These are phyloP conservation scores for Lunularia cruciata DNA, from an alignment of 225 moss, liverwort and hornwort species.

Conservation along the genomic window DNA sequence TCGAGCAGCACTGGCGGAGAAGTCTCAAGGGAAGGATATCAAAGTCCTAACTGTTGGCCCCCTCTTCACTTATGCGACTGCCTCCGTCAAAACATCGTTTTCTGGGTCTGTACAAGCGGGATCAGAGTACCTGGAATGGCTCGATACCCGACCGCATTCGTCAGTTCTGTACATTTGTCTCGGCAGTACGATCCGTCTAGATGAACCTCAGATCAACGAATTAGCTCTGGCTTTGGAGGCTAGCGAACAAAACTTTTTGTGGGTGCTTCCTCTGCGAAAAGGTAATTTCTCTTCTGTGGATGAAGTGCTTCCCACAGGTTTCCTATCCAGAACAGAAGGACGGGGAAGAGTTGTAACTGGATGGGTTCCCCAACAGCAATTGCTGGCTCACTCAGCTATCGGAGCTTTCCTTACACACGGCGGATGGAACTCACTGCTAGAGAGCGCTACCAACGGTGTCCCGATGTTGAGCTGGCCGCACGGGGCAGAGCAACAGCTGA, in stretches of 20 bases:
- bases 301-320: conserved; percentile 23
- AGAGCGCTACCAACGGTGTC: conserved; percentile 28
- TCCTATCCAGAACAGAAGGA: conserved; percentile 26
- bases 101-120: not conserved
- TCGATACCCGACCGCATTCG: not conserved
- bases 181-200: not conserved
- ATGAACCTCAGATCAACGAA: not conserved
- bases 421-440: conserved; percentile 48
- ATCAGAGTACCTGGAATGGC: not conserved
- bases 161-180: conserved; percentile 12
- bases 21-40: conserved; percentile 8
- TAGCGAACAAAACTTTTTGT: conserved; percentile 9
- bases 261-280: not conserved
- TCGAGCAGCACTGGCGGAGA: conserved; percentile 1
- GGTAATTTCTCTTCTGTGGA: not conserved
- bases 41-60: conserved; percentile 25
- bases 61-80: conserved; percentile 18
- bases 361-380: conserved; percentile 29
- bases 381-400: conserved; percentile 32
- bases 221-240: conserved; percentile 6
- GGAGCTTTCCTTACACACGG: conserved; percentile 42
- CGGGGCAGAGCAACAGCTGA: conserved; percentile 37
- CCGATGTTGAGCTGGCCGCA: conserved; percentile 42
- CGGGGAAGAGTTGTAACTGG: conserved; percentile 33
- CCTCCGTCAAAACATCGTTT: not conserved